Evolutionary conservation across 306 rosid genomes (phyloP).

Genomic region (Medicago lupulina): DNA sequence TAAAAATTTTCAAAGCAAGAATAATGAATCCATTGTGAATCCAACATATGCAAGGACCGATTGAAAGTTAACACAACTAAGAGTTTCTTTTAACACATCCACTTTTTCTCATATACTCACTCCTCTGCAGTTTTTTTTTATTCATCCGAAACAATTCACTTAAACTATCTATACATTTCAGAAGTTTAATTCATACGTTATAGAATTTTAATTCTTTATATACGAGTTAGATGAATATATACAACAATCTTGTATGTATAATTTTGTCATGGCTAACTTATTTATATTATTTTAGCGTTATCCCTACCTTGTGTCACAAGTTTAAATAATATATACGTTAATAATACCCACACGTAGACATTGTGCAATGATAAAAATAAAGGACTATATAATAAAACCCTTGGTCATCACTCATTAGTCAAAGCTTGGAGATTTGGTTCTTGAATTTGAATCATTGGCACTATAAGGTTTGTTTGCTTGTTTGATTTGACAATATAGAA

Average conservation of each 20-base stretch:
- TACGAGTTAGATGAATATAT: neutral
- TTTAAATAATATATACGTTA: too few species aligned
- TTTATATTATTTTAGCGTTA: neutral
- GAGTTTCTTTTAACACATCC: too few species aligned
- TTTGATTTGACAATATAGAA: neutral
- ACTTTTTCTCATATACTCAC: too few species aligned
- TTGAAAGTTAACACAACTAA: too few species aligned
- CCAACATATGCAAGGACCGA: too few species aligned
- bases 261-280: neutral
- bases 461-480: neutral
- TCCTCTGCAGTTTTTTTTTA: too few species aligned
- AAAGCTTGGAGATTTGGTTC: conserved; percentile 21
- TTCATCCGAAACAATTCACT: too few species aligned
- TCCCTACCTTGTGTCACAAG: neutral
- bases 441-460: neutral
- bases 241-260: neutral
- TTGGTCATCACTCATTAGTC: neutral
- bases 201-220: neutral
- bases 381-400: neutral
- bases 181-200: too few species aligned
- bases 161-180: too few species aligned
- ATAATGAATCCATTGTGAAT: too few species aligned
- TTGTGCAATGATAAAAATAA: neutral
- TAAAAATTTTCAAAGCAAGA: too few species aligned
- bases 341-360: neutral